A percentile compares a stretch with the other conserved stretches of the same genome.
Conservation (phyloP, 2,329 filamentous ascomycete genomes). For the Curvularia sp. region DNA sequence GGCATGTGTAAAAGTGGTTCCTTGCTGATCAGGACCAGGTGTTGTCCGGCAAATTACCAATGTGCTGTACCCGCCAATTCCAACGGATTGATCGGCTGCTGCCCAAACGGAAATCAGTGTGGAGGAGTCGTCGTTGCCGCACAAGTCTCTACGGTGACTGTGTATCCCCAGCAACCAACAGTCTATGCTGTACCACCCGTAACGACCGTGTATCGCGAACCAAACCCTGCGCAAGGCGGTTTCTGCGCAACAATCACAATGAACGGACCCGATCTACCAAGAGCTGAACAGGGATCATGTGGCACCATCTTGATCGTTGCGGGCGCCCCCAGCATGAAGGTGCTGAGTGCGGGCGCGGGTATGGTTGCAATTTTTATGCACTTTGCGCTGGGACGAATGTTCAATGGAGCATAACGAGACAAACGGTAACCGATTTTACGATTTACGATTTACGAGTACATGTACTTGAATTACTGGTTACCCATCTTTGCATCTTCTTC, state of each 20-base stretch:
- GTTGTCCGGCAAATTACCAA: slow-evolving; percentile 46
- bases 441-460: slow-evolving; percentile 35
- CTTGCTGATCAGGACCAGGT: slow-evolving; percentile 35
- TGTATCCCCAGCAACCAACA: slow-evolving; percentile 40
- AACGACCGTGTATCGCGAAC: slow-evolving; percentile 37
- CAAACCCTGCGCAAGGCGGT: slow-evolving; percentile 35
- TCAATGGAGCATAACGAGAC: slow-evolving; percentile 24
- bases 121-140: slow-evolving; percentile 43
- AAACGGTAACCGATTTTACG: slow-evolving; percentile 20
- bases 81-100: slow-evolving; percentile 48
- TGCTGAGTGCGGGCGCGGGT: slow-evolving; percentile 28
- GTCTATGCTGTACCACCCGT: slow-evolving; percentile 38
- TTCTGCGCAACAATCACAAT: slow-evolving; percentile 50
- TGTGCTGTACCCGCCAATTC: slow-evolving; percentile 44
- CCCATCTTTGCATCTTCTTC: slow-evolving; percentile 60
- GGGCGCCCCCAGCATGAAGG: slow-evolving; percentile 26
- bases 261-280: slow-evolving; percentile 45
- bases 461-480: slow-evolving; percentile 42
- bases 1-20: neutral
- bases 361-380: slow-evolving; percentile 31
- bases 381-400: slow-evolving; percentile 39
- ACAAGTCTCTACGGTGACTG: slow-evolving; percentile 46
- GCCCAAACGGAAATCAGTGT: slow-evolving; percentile 46
- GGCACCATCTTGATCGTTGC: slow-evolving; percentile 49
- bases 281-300: slow-evolving; percentile 43